Evolutionary conservation across 441 rosid species (phyloP).

Genomic region (Gossypium gossypioides): DNA sequence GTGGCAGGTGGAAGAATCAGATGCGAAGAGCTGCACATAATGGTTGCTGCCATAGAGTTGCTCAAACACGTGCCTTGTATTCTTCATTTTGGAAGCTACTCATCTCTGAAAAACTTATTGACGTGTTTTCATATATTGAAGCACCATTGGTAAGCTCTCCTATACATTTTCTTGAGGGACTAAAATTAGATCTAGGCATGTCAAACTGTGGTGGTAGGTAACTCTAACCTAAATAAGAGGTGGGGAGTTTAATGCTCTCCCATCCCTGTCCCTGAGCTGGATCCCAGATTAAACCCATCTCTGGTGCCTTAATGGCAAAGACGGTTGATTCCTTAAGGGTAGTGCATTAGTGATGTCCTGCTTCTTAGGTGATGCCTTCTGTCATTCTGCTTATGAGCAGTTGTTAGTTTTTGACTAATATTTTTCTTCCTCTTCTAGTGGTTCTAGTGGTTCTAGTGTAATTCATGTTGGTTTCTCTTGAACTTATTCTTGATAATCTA

Average conservation of each 20-base stretch:
- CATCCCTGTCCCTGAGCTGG: background rate
- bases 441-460: background rate
- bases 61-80: conserved; percentile 68
- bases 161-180: background rate
- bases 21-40: conserved; percentile 87
- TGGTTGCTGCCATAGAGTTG: conserved; percentile 92
- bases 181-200: conserved; percentile 4
- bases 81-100: conserved; percentile 87
- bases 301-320: background rate
- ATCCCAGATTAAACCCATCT: background rate
- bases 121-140: conserved; percentile 61
- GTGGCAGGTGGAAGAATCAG: conserved; percentile 96
- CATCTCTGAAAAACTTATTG: conserved; percentile 64
- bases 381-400: background rate
- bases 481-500: background rate
- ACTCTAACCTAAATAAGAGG: background rate
- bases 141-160: conserved; percentile 66
- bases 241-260: background rate
- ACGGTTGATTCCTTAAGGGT: background rate
- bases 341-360: background rate
- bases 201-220: background rate
- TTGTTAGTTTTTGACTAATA: background rate
- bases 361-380: background rate
- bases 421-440: conserved; percentile 5
- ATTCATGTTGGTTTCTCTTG: background rate